Base-by-base conservation (phyloP, 225 moss, liverwort and hornwort species). In the Straminergon stramineum region DNA sequence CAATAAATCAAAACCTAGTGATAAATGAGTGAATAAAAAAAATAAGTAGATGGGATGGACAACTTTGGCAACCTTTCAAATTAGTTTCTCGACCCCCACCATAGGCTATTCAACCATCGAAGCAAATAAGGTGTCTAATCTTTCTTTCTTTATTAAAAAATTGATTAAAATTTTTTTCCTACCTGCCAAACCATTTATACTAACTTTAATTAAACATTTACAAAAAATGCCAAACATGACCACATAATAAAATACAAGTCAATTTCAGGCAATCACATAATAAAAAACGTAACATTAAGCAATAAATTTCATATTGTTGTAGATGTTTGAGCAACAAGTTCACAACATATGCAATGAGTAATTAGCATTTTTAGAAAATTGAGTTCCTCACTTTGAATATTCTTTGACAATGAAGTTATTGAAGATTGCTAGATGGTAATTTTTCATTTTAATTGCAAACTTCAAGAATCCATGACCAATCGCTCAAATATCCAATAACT, bases 181-280 rank as follows among this genome's bases (percentile, higher is more conserved):
- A 2, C 4, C 1, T 11, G 1, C 3, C 7, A 7, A n/a, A n/a
- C 4, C 7, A 69, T n/a, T 69, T n/a, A 7, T 69, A 1, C 7
- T 69, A n/a, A 20, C 2, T 69, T 69, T 22, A n/a, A 21, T 34
- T 66, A 18, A 34, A 66, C 10, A 66, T 18, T 34, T 1, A 2
- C 34, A 34, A 0, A 18, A 18, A 10, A 34, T 66, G 34, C 3
- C 5, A 8, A 18, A 10, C 10, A 66, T 18, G 66, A 19, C 35
- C 3, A 35, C 5, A 1, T 1, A 4, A n/a, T 23, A 69, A 19
- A 10, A 1, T 39, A 70, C 4, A 39, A 13, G 39, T 23, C 27
- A 73, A 73, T 1, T 45, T 28, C 8, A 43, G n/a, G n/a, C 15
- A 73, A 73, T 43, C 8, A 41, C 1, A 0, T 27, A 15, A 27